Conservation (phyloP, 2,329 filamentous ascomycete species). For the Cytospora paraplurivora region DNA sequence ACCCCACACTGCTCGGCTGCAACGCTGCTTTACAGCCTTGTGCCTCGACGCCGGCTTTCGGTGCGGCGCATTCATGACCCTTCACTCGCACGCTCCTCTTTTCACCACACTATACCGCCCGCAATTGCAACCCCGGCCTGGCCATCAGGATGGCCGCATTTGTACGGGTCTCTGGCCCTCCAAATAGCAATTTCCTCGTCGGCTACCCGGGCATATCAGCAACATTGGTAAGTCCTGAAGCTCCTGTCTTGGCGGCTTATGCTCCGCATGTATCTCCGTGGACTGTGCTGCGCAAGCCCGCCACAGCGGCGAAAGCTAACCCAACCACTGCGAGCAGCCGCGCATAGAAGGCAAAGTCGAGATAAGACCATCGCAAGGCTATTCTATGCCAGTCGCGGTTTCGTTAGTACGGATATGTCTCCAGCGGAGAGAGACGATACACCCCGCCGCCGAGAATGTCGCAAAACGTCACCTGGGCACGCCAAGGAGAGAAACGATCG, state of each 20-base stretch:
- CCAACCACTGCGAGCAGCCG: conserved; percentile 60
- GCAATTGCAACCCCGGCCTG: conserved; percentile 17
- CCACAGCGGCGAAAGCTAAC: conserved; percentile 23
- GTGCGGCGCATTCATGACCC: conserved; percentile 33
- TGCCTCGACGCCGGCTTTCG: conserved; percentile 33
- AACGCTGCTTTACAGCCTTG: conserved; percentile 29
- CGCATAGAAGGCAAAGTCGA: conserved; percentile 98
- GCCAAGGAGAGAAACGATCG: conserved; percentile 84
- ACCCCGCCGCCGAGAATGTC: conserved; percentile 91
- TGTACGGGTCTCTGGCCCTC: conserved; percentile 95
- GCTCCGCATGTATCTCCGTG: conserved; percentile 14
- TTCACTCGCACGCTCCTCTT: conserved; percentile 32
- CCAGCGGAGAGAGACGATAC: conserved; percentile 92
- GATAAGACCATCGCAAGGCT: conserved; percentile 82
- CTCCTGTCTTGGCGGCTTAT: conserved; percentile 23
- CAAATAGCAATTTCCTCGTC: conserved; percentile 94
- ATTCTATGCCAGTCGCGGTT: conserved; percentile 85
- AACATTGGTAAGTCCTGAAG: conserved; percentile 72
- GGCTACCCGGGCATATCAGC: conserved; percentile 98
- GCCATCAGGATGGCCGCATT: conserved; percentile 66
- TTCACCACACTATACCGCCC: conserved; percentile 15
- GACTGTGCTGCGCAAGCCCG: conserved; percentile 21
- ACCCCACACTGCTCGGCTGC: conserved; percentile 28
- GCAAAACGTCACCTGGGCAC: conserved; percentile 90
- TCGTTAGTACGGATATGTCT: conserved; percentile 94